Evolutionary conservation across 768 basidiomycete genomes (phyloP), one percentile per base, ranked within the genome.

Genomic region (Pisolithus tinctorius): DNA sequence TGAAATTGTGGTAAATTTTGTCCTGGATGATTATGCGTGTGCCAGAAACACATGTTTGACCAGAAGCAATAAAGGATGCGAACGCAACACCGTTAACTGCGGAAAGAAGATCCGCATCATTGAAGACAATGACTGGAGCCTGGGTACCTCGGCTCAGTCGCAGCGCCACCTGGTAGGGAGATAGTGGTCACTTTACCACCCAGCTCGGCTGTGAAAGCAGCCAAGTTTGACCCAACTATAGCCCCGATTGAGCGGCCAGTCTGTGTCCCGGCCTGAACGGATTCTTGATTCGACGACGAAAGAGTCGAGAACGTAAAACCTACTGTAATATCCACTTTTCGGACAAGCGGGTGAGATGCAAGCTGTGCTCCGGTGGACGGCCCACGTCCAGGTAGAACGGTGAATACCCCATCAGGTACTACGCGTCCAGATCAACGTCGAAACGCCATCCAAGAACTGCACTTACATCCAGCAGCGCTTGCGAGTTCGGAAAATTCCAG

Each of bases 41-140:
- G n/a, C 88, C 90, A 2, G 90, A 92, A n/a, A 93, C 85, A 53
- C 90, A 92, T 8, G 90, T 92, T 69, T 93, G 91, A 3, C 91
- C 91, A 23, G 88, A 89, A 1, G 91, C 91, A 46, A 93, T 72
- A 58, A 93, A 93, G 1, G 85, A 80, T 9, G 88, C 84, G 60
- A 93, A 93, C 0, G 88, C 84, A 6, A 80, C 80, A 16, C 91
- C 91, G 55, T 93, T 92, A 20, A 88, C 85, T 0, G 90, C 84
- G n/a, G 79, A 76, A 20, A 69, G 56, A 46, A 89, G 59, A 59
- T 92, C 84, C 6, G 88, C 84, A 61, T 93, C 88, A 46, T 83
- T 72, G 60, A 92, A 93, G 9, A 93, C 73, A 10, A 93, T 62
- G 41, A 93, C 80, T 0, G 91, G 90, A 11, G 91, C 84, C 88